Evolutionary conservation across 768 basidiomycete species (phyloP).

Genomic region (Exsudoporus frostii): DNA sequence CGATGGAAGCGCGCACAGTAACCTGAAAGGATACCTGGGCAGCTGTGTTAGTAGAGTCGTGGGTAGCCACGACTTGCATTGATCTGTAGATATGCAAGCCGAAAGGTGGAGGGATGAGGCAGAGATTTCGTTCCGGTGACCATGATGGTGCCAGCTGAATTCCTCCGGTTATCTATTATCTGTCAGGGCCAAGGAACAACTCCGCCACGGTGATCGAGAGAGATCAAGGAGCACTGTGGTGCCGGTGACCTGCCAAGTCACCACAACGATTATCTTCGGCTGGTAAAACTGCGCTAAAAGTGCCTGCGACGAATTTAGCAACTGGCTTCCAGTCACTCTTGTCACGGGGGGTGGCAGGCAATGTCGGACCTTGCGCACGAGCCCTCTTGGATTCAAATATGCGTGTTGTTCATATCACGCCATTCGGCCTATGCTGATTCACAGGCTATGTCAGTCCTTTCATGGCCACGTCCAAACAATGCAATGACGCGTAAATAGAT

Average conservation of each 20-base stretch:
- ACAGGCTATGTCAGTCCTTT: conserved; percentile 4
- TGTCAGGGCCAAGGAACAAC: background rate
- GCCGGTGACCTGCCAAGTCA: conserved; percentile 21
- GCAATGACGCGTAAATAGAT: conserved; percentile 8
- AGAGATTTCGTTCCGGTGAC: conserved; percentile 7
- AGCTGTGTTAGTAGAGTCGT: background rate
- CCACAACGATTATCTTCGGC: conserved; percentile 16
- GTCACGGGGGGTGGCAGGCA: conserved; percentile 1
- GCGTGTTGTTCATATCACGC: conserved; percentile 12
- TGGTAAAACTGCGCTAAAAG: conserved; percentile 1
- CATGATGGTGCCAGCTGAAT: conserved; percentile 4
- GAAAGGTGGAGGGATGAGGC: conserved; percentile 1
- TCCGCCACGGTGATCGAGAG: conserved; percentile 16
- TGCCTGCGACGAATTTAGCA: conserved; percentile 14
- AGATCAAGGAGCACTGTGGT: background rate
- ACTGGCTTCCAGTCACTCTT: background rate
- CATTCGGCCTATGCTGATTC: background rate
- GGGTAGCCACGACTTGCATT: background rate
- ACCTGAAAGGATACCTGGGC: conserved; percentile 2
- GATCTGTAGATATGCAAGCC: conserved; percentile 1
- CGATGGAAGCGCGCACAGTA: conserved; percentile 8
- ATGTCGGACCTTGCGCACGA: conserved; percentile 9
- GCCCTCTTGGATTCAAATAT: background rate
- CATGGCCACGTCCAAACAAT: conserved; percentile 2
- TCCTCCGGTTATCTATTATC: conserved; percentile 14